Conservation (phyloP, 106 monocot species). For the Iris macrosiphon region DNA sequence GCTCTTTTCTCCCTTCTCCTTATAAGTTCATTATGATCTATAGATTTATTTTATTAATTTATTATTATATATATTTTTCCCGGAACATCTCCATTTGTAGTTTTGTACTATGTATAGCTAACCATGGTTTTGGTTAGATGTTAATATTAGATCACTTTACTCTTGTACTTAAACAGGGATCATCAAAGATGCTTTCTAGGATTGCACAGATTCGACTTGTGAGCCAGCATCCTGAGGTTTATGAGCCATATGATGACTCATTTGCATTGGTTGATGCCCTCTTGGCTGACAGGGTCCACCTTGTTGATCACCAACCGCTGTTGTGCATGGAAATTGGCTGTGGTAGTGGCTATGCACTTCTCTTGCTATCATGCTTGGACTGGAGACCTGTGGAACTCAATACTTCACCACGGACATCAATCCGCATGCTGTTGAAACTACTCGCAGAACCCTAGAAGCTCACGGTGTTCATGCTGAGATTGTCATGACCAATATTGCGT, state of each 20-base stretch:
- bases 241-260: slow-evolving; percentile 96
- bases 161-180: slow-evolving; percentile 17
- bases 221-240: slow-evolving; percentile 70
- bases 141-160: too few relatives aligned
- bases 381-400: slow-evolving; percentile 29
- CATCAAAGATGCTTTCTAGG: slow-evolving; percentile 20
- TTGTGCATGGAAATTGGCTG: slow-evolving; percentile 82
- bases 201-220: slow-evolving; percentile 74
- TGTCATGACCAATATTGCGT: slow-evolving; percentile 63
- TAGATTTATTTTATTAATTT: too few relatives aligned
- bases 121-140: not conserved
- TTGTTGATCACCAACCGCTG: slow-evolving; percentile 51
- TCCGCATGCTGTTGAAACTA: slow-evolving; percentile 57
- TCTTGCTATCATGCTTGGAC: slow-evolving; percentile 70
- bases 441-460: slow-evolving; percentile 57
- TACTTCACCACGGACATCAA: slow-evolving; percentile 89
- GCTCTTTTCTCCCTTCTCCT: too few relatives aligned
- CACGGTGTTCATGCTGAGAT: slow-evolving; percentile 78
- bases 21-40: too few relatives aligned
- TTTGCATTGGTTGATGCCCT: slow-evolving; percentile 92
- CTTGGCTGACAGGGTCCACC: slow-evolving; percentile 57
- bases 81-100: too few relatives aligned
- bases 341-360: slow-evolving; percentile 91
- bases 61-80: too few relatives aligned
- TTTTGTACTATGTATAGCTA: not conserved